Conservation (phyloP, 1,139 yeast species). For the Taphrina sp. region DNA sequence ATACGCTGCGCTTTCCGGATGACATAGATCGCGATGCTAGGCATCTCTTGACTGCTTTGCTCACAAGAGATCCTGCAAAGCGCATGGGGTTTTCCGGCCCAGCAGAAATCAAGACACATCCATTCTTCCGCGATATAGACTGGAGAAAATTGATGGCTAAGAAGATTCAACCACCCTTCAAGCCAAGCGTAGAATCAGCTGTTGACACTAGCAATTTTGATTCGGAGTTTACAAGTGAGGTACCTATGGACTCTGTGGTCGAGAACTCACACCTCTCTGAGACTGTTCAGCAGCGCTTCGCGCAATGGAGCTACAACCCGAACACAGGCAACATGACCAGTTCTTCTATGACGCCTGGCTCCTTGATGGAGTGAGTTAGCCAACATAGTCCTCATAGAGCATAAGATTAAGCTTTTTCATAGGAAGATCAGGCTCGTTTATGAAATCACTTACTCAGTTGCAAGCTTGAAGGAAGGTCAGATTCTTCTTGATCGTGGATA, state of each 20-base stretch:
- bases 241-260: slow-evolving; percentile 93
- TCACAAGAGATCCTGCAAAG: slow-evolving; percentile 79
- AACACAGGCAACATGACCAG: slow-evolving; percentile 11
- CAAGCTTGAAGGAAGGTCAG: not conserved
- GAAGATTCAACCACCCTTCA: slow-evolving; percentile 92
- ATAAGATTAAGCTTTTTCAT: not conserved
- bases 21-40: slow-evolving; percentile 87
- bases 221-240: slow-evolving; percentile 85
- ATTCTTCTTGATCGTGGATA: slow-evolving; percentile 5
- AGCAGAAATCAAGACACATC: slow-evolving; percentile 75
- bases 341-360: slow-evolving; percentile 22
- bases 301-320: slow-evolving; percentile 65
- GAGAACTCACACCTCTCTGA: slow-evolving; percentile 76
- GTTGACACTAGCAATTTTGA: slow-evolving; percentile 70
- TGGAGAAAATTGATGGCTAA: slow-evolving; percentile 83
- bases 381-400: not conserved
- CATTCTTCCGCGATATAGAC: slow-evolving; percentile 76
- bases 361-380: slow-evolving; percentile 10
- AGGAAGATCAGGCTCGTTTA: slow-evolving; percentile 16
- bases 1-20: slow-evolving; percentile 83
- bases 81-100: slow-evolving; percentile 82
- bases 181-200: slow-evolving; percentile 84
- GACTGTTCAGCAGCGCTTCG: slow-evolving; percentile 92
- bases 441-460: not conserved
- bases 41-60: slow-evolving; percentile 69